A percentile compares a stretch with the other conserved stretches of the same genome.
Conservation (phyloP, 208 protist species). For the Phytomonas francai region DNA sequence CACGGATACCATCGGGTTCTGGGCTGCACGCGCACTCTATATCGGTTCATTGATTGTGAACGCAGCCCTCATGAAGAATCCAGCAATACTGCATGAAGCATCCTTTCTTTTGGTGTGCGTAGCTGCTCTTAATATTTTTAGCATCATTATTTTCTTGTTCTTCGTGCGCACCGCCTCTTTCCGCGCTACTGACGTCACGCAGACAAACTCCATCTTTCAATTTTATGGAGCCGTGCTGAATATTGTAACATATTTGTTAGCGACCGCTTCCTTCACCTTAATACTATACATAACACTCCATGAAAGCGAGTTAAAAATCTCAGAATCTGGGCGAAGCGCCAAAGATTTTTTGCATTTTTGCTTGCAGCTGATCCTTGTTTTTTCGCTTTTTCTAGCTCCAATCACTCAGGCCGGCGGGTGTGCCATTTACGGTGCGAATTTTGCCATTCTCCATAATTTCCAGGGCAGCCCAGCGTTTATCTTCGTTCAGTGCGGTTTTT, state of each 20-base stretch:
- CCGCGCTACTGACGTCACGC: not conserved
- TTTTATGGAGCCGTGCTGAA: constrained; percentile 26
- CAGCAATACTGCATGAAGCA: not conserved
- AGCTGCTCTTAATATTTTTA: constrained; percentile 19
- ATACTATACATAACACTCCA: not conserved
- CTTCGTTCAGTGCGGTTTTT: constrained; percentile 45
- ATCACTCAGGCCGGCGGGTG: constrained; percentile 30
- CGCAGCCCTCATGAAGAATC: not conserved
- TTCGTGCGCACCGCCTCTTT: constrained; percentile 47
- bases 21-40: constrained; percentile 25
- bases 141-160: constrained; percentile 28
- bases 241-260: constrained; percentile 11
- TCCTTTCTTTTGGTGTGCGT: constrained; percentile 16
- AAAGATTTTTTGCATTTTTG: constrained; percentile 20
- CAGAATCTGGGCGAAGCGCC: constrained; percentile 25
- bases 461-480: constrained; percentile 29
- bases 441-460: constrained; percentile 23
- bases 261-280: not conserved
- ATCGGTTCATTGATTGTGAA: constrained; percentile 18
- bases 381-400: constrained; percentile 33
- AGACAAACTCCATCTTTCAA: constrained; percentile 23
- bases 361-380: constrained; percentile 24
- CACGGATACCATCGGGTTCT: constrained; percentile 36
- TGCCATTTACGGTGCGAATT: constrained; percentile 37
- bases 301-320: constrained; percentile 12